Evolutionary conservation across 306 rosid genomes (phyloP), one percentile per base, ranked within the genome.

Genomic region (Dalbergia cultrata): DNA sequence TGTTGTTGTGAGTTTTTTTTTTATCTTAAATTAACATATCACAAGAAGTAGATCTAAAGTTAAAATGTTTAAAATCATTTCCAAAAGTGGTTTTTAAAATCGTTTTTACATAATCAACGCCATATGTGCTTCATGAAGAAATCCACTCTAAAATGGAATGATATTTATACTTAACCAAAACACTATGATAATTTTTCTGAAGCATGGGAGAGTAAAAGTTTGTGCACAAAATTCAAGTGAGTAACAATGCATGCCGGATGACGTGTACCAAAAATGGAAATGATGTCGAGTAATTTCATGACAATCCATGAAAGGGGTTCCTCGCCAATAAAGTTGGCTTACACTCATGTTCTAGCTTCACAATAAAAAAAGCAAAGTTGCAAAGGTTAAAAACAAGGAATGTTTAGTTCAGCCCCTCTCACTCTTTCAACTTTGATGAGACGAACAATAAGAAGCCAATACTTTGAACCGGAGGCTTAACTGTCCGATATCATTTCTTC

Each of bases 361-460:
- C 58, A 45, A 19, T 52, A 14, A 37, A 12, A 12, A 19, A 31
- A 26, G 31, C 31, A 26, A 26, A 26, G 31, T 26, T 26, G 39
- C 18, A 58, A 47, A 35, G 19, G 33, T 13, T 47, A 59, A 78
- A 70, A 61, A 2, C 9, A 21, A 11, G 17, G 17, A 21, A 21
- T 54, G 41, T 58, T 72, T 37, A 64, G 58, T 0, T 17, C 4
- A 18, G 10, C 26, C 60, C 21, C 35, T 37, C 47, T 34, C 21
- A 39, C 49, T 33, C 49, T 62, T 35, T 47, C 59, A 80, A 52
- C 8, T 71, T 69, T 67, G 56, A 39, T 16, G 63, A 66, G 45
- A 41, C 45, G 9, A n/a, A 43, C 34, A 22, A 45, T 50, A 7
- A 49, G 14, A 69, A 22, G 34, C 54, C 34, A 13, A 47, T 47